These are phyloP conservation scores for Stygiomarasmius scandens DNA, from an alignment of 1,284 basidiomycete species.

Conservation along the genomic window DNA sequence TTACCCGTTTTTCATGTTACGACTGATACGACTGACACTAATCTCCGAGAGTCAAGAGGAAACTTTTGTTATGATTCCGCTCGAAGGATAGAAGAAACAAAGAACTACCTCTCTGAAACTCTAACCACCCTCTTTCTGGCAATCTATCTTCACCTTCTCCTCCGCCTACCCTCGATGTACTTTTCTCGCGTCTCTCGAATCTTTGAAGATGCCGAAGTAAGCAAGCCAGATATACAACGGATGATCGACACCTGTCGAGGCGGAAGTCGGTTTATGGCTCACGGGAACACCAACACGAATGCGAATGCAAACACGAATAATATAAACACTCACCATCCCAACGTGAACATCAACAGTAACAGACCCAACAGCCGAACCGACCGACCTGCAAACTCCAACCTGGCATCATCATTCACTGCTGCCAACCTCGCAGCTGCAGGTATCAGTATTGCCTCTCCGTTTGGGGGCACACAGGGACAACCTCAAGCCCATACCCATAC, in stretches of 20 bases:
- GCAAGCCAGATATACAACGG: slow-evolving; percentile 67
- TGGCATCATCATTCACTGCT: not conserved
- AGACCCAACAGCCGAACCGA: not conserved
- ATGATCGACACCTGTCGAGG: slow-evolving; percentile 58
- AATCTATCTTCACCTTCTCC: slow-evolving; percentile 62
- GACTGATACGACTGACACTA: not conserved
- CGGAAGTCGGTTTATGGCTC: slow-evolving; percentile 14
- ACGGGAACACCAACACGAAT: slow-evolving; percentile 1
- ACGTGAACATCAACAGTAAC: not conserved
- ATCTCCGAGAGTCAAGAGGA: too few relatives aligned
- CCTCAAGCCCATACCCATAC: not conserved
- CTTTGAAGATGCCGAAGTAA: slow-evolving; percentile 76
- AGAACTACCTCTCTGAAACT: not conserved
- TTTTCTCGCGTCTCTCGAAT: slow-evolving; percentile 72
- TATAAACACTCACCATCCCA: too few relatives aligned
- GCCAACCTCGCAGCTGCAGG: slow-evolving; percentile 9
- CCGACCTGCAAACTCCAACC: not conserved
- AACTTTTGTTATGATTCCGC: too few relatives aligned
- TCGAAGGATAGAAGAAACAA: not conserved
- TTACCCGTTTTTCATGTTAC: not conserved
- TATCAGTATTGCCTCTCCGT: not conserved
- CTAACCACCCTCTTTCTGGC: slow-evolving; percentile 26
- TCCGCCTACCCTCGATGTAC: slow-evolving; percentile 73
- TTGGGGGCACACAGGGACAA: not conserved
- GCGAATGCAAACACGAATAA: slow-evolving; percentile 4